Percentiles rank a stretch among this genome's conserved stretches.
phyloP scores from a whole-genome alignment of 1,284 basidiomycete genomes.

The Afroboletus lepidellus region DNA sequence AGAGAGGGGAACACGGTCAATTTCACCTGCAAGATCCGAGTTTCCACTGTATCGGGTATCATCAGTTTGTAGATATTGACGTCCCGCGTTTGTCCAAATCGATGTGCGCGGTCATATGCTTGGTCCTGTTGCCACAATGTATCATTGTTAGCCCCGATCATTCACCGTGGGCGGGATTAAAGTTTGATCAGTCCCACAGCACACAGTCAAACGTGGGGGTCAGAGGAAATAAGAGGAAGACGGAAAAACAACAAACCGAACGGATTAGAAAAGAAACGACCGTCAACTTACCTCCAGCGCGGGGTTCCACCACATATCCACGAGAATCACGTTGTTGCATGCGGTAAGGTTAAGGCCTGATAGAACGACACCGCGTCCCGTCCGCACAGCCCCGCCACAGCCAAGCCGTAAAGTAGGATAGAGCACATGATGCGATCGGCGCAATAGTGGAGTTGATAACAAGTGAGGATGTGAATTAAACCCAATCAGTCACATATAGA shows the following conservation, averaged over 20 bases:
- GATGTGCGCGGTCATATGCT: constrained; percentile 92
- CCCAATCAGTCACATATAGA: constrained; percentile 13
- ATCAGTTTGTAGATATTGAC: constrained; percentile 95
- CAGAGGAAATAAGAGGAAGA: neutral
- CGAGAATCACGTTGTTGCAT: constrained; percentile 91
- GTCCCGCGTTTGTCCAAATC: constrained; percentile 82
- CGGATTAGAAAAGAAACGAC: neutral
- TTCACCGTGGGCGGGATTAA: neutral
- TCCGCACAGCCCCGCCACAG: constrained; percentile 3
- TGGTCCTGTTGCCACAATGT: constrained; percentile 58
- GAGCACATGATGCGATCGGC: neutral
- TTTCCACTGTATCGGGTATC: constrained; percentile 86
- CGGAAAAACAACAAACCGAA: neutral
- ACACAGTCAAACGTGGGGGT: neutral
- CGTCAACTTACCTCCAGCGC: constrained; percentile 62
- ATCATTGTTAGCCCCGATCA: neutral
- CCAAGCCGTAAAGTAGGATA: neutral
- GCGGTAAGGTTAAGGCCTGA: constrained; percentile 88
- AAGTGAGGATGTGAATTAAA: neutral
- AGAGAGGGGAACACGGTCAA: too few species aligned
- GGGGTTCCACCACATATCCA: constrained; percentile 96
- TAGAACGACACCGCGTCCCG: neutral
- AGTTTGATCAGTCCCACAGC: neutral
- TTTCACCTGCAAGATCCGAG: constrained; percentile 76
- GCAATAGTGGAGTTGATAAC: neutral